Conservation (phyloP, 2,329 filamentous ascomycete genomes). For the Fusarium sterilihyphosum region DNA sequence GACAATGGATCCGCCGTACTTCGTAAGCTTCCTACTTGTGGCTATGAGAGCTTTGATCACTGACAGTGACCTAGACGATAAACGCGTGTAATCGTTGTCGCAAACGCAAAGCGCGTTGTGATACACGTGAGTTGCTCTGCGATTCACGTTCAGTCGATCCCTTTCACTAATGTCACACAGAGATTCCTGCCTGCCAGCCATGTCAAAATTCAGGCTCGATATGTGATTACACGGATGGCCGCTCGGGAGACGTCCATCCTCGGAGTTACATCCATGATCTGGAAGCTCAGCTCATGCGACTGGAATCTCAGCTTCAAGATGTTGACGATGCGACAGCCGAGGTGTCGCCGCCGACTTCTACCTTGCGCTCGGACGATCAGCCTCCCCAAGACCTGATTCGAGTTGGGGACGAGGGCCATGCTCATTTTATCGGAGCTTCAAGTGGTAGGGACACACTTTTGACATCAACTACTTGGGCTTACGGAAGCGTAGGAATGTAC, state of each 20-base stretch:
- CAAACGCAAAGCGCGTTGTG: slow-evolving; percentile 16
- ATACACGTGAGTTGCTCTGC: not conserved
- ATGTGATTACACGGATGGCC: slow-evolving; percentile 14
- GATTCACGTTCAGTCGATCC: accelerated
- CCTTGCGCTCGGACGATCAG: not conserved
- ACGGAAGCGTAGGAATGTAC: not conserved
- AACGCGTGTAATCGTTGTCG: slow-evolving; percentile 19
- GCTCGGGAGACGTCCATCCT: not conserved
- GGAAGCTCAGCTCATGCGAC: not conserved
- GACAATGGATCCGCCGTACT: not conserved
- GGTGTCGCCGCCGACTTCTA: not conserved
- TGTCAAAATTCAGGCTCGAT: slow-evolving; percentile 5
- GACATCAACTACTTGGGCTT: accelerated
- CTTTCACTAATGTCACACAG: not conserved
- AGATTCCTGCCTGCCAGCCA: slow-evolving; percentile 8
- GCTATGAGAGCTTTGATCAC: too few species aligned
- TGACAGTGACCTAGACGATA: not conserved
- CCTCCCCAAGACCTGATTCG: not conserved
- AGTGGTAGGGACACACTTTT: not conserved
- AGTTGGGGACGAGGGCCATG: not conserved
- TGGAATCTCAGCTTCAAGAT: not conserved
- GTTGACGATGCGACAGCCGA: not conserved
- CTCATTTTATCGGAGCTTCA: not conserved
- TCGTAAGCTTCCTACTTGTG: not conserved
- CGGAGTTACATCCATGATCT: slow-evolving; percentile 4